Conservation (phyloP, 2,329 filamentous ascomycete species). For the Penicillium sp. region DNA sequence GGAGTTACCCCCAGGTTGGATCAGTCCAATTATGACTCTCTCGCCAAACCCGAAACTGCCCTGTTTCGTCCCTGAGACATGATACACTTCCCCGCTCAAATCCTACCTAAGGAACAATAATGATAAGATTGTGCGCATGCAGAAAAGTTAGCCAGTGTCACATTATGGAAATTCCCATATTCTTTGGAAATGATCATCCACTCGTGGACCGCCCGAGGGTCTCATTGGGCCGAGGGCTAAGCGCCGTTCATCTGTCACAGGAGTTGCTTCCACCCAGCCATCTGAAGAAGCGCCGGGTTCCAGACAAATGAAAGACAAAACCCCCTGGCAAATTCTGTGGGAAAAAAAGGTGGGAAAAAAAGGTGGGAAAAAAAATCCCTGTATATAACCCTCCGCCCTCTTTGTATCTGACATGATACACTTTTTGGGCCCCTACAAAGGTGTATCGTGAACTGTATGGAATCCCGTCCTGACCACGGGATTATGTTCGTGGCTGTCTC, state of each 20-base stretch:
- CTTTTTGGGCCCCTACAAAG: neutral
- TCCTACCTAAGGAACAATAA: neutral
- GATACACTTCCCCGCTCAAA: neutral
- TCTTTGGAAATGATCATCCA: conserved; percentile 1
- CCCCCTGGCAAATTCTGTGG: neutral
- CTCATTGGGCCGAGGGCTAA: conserved; percentile 9
- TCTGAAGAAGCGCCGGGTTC: conserved; percentile 8
- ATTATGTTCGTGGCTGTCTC: neutral
- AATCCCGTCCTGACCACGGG: neutral
- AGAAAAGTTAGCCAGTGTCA: conserved; percentile 1
- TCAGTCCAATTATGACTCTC: conserved; percentile 1
- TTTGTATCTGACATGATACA: conserved; percentile 5
- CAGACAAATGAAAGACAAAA: conserved; percentile 3
- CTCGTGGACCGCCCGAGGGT: neutral
- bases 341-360: neutral
- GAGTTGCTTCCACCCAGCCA: conserved; percentile 6
- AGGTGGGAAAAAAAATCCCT: neutral
- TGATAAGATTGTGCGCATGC: neutral
- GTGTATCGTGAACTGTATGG: conserved; percentile 5
- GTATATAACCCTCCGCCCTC: neutral
- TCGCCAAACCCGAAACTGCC: conserved; percentile 3
- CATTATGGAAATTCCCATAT: neutral
- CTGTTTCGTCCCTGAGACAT: conserved; percentile 2
- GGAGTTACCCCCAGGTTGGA: neutral
- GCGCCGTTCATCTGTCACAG: conserved; percentile 13